Evolutionary conservation across 805 yeast species (phyloP), one percentile per base, ranked within the genome.

Genomic region (Babjeviella inositovora): DNA sequence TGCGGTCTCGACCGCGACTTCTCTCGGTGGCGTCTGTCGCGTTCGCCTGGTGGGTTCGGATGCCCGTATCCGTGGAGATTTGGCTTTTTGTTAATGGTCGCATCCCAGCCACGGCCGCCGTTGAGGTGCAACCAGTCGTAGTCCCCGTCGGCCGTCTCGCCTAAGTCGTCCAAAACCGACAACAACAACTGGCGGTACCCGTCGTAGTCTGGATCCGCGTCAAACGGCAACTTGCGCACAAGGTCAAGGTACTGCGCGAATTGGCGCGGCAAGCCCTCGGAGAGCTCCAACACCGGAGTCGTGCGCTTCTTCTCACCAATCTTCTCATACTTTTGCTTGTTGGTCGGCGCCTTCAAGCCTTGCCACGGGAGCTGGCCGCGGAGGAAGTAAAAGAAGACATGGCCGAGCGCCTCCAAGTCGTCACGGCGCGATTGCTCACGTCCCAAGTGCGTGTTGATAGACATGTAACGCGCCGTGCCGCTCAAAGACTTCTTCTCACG

Each of bases 381-480:
- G 34, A 87, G 51, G 50, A 90, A 90, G 52, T 90, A 90, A 58
- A 90, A 79, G 42, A 90, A 82, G 6, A 90, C 98, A 48, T 90
- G 96, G 16, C 96, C 98, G 42, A 90, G 61, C 26, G 93, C 81
- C 55, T 90, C 98, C 42, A 90, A 64, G 51, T 90, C 98, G 43
- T 90, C 98, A 39, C 98, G 66, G 45, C 98, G 73, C 39, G 81
- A 72, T 57, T 90, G 98, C 50, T 90, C 98, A 39, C 96, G 70
- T 23, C 98, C 98, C 39, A 90, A 56, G 51, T 90, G 98, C 7
- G 98, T 90, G 54, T 90, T 90, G 34, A 90, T 85, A 15, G 93
- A 76, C 96, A 90, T 90, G 54, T 90, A 90, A 39, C 98, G 63
- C n/a, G 97, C 98, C 3, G 98, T 90, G 23, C 98, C 98, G 47